Base-by-base conservation (phyloP, 1,284 basidiomycete species). In the Trichosporon sp. region DNA sequence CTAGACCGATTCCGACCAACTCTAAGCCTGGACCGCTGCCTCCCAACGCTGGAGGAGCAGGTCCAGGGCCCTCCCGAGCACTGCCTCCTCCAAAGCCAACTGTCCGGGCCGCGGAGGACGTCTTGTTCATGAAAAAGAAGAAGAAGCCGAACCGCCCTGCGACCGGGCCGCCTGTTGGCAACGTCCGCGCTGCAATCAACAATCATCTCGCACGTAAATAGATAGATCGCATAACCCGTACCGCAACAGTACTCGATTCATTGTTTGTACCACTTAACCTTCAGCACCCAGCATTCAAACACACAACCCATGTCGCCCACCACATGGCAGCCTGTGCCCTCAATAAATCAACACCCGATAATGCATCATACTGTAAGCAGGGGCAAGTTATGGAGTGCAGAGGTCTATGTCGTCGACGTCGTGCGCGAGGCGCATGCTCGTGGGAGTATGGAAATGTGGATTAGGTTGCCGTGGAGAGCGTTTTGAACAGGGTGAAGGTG, bases 151-250 rank as follows among this genome's bases (percentile, higher is more conserved):
- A 68, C 21, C 61, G 61, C 43, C 40, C 68, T 16, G 37, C 66
- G 19, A 46, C 40, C n/a, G 38, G 56, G 11, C 37, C 72, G 1
- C 38, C 67, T 7, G 51, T 54, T 10, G 32, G 54, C 19, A 76
- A 75, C 48, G 76, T 76, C 5, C 75, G 75, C 10, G 74, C 73
- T 0, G 70, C 75, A 1, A 68, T 75, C 40, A 76, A 76, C 67
- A 67, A 68, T 59, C 56, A 68, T 51, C 67, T 73, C 70, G 65
- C 76, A 16, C 59, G 59, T 21, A 63, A 63, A 72, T 16, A 81
- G 71, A 70, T 95, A 97, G 84, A 98, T 96, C 7, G 86, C 59
- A 43, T 56, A 68, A 6, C 38, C 1, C 67, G 51, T 43, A 64
- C 35, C 16, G 8, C 40, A 46, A 35, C 31, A 63, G 43, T 35